These are phyloP conservation scores for Penicillium robsamsonii DNA, from an alignment of 495 filamentous ascomycete genomes.

Conservation along the genomic window DNA sequence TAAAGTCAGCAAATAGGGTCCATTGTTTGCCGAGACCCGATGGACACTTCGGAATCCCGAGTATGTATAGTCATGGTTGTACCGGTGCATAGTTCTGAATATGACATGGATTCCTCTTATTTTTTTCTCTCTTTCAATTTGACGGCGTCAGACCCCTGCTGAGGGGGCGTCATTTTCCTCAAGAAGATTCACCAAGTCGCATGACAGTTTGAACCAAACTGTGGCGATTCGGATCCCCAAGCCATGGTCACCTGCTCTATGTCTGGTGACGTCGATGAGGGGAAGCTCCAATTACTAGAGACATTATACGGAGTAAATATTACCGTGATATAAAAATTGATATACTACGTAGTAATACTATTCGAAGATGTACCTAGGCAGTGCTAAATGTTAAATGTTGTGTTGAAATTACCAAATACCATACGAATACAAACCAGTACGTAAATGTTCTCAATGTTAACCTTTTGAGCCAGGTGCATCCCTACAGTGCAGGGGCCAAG, in stretches of 20 bases:
- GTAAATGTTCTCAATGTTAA: conserved; percentile 9
- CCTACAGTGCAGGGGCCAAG: conserved; percentile 13
- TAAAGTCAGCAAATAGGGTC: neutral
- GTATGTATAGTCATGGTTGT: neutral
- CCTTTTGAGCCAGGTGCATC: conserved; percentile 17
- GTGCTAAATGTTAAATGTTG: neutral
- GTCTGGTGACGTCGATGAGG: conserved; percentile 27
- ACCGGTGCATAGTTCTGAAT: conserved; percentile 2
- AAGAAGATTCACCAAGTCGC: neutral
- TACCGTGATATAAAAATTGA: too few relatives aligned
- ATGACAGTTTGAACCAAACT: conserved; percentile 5
- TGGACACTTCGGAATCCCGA: conserved; percentile 9
- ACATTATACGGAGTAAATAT: too few relatives aligned
- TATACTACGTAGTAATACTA: too few relatives aligned
- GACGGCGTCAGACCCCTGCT: conserved; percentile 1
- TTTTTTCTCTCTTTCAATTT: neutral
- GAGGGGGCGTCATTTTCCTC: conserved; percentile 3
- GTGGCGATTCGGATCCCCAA: conserved; percentile 12
- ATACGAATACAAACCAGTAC: neutral
- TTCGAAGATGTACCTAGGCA: too few relatives aligned
- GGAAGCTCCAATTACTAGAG: too few relatives aligned
- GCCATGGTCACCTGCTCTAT: conserved; percentile 8
- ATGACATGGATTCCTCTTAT: neutral
- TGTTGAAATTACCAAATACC: neutral
- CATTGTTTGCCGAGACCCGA: conserved; percentile 4